Conservation (phyloP, 352 stramenopile genomes). For the Phytophthora ohioensis region DNA sequence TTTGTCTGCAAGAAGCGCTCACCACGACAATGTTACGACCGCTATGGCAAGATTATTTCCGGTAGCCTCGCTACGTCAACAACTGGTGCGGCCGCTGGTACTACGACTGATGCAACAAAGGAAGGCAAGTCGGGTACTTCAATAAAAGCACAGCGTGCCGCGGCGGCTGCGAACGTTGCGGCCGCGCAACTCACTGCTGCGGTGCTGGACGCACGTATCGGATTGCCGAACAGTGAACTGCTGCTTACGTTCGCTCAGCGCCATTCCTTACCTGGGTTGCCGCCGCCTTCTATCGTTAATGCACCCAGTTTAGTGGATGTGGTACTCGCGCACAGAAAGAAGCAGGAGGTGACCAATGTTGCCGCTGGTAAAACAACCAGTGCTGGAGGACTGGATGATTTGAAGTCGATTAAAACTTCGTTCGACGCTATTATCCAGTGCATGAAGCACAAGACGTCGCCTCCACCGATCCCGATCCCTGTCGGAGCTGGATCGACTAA, state of each 20-base stretch:
- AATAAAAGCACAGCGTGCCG: constrained; percentile 58
- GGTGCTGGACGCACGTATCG: constrained; percentile 69
- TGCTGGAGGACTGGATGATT: constrained; percentile 56
- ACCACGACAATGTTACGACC: constrained; percentile 87
- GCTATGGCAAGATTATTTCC: constrained; percentile 87
- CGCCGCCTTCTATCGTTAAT: constrained; percentile 68
- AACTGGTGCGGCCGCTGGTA: not conserved
- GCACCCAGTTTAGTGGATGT: constrained; percentile 61
- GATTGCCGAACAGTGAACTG: constrained; percentile 59
- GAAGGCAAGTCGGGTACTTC: constrained; percentile 45
- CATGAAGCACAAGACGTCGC: constrained; percentile 84
- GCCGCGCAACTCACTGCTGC: constrained; percentile 52
- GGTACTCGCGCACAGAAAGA: constrained; percentile 62
- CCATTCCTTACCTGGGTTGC: constrained; percentile 69
- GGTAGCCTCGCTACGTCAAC: constrained; percentile 41
- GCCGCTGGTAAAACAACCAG: constrained; percentile 24
- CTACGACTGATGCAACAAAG: constrained; percentile 39
- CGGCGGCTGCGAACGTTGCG: constrained; percentile 39
- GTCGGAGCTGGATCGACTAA: constrained; percentile 18
- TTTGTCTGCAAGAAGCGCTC: constrained; percentile 83
- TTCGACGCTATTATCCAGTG: constrained; percentile 89
- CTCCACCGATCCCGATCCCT: constrained; percentile 76
- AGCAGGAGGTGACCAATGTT: constrained; percentile 24
- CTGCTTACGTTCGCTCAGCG: constrained; percentile 58
- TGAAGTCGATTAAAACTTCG: constrained; percentile 82